These are phyloP conservation scores for Mrakia blollopis DNA, from an alignment of 768 basidiomycete species.

Conservation along the genomic window DNA sequence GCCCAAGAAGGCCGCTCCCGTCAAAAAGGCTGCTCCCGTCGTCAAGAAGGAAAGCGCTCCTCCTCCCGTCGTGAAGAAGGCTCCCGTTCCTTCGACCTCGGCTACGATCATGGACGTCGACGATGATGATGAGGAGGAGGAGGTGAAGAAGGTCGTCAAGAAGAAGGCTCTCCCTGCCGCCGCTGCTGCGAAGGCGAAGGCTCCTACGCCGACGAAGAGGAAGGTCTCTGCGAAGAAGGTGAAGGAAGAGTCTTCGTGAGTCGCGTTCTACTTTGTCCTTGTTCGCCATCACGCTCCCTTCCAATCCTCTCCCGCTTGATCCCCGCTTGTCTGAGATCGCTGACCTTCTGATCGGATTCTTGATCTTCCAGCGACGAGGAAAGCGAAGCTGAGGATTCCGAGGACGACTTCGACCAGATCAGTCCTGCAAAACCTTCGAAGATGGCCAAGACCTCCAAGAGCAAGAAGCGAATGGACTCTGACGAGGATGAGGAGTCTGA, in stretches of 20 bases:
- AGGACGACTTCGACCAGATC: conserved; percentile 17
- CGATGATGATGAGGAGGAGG: neutral
- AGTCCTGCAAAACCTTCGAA: conserved; percentile 15
- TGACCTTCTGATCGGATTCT: too few species aligned
- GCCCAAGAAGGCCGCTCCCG: conserved; percentile 18
- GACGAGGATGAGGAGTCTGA: neutral
- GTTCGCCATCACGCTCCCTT: neutral
- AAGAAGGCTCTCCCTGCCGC: conserved; percentile 31
- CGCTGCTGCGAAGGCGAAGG: conserved; percentile 30
- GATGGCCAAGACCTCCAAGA: neutral
- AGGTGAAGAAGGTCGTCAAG: conserved; percentile 12
- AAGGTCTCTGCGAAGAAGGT: conserved; percentile 33
- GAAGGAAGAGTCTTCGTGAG: conserved; percentile 13
- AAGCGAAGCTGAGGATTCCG: conserved; percentile 16
- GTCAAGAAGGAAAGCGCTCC: conserved; percentile 31
- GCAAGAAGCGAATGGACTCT: neutral
- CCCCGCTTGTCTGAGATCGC: neutral
- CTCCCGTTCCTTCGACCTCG: neutral
- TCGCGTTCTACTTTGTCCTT: neutral
- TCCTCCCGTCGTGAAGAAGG: conserved; percentile 25
- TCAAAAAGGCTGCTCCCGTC: conserved; percentile 40
- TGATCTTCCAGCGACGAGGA: neutral
- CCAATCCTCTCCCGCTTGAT: neutral
- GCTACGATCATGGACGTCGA: neutral
- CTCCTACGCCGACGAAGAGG: conserved; percentile 28